Evolutionary conservation across 2,329 filamentous ascomycete genomes (phyloP).

Genomic region (Fusarium graminum): DNA sequence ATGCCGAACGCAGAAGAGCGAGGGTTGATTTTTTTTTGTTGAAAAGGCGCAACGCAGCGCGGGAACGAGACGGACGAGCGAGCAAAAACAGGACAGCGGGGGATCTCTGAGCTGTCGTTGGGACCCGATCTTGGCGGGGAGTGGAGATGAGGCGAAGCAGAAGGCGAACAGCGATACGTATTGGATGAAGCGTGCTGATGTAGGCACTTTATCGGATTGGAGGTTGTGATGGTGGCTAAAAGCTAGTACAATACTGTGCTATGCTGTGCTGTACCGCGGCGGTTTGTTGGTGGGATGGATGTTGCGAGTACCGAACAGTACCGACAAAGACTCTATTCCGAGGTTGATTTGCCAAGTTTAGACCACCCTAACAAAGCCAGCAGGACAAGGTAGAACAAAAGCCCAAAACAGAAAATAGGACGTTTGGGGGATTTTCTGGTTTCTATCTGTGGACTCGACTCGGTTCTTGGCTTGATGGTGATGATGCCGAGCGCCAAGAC

Average conservation of each 20-base stretch:
- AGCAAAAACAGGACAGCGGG: constrained; percentile 39
- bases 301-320: constrained; percentile 17
- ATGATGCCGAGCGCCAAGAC: constrained; percentile 43
- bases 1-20: constrained; percentile 28
- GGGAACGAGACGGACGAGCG: constrained; percentile 27
- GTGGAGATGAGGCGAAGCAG: constrained; percentile 42
- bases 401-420: not conserved
- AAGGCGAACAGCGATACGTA: constrained; percentile 20
- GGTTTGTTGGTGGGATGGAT: constrained; percentile 30
- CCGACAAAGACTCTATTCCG: constrained; percentile 19
- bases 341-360: constrained; percentile 19
- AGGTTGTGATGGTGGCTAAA: constrained; percentile 37
- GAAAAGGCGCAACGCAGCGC: constrained; percentile 26
- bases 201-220: constrained; percentile 13
- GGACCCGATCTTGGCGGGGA: constrained; percentile 35
- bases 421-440: constrained; percentile 6
- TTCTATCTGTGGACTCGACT: constrained; percentile 9
- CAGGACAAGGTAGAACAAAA: constrained; percentile 5
- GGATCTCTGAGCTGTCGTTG: constrained; percentile 38
- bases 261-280: constrained; percentile 14
- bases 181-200: constrained; percentile 6
- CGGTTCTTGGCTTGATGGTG: constrained; percentile 32
- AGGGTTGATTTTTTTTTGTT: constrained; percentile 16
- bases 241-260: constrained; percentile 22
- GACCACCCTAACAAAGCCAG: constrained; percentile 4